A percentile compares a stretch with the other conserved stretches of the same genome.
phyloP scores from a whole-genome alignment of 2,329 filamentous ascomycete genomes.

The Stachybotrys echinatus region DNA sequence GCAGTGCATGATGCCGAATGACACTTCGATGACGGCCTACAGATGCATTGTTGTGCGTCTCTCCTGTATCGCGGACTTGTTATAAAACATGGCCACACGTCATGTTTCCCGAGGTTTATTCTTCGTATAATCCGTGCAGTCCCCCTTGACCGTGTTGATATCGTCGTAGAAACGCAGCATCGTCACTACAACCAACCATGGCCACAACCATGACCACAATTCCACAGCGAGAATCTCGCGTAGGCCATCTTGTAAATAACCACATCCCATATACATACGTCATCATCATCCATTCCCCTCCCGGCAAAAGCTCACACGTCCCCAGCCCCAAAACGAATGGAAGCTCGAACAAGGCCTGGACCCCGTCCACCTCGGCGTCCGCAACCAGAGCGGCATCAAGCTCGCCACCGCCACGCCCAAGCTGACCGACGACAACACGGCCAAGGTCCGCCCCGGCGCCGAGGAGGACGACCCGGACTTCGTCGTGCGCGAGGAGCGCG shows the following conservation, averaged over 20 bases:
- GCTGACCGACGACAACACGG: constrained; percentile 22
- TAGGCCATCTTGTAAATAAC: background rate
- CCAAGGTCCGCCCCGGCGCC: constrained; percentile 34
- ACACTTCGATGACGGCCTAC: no score
- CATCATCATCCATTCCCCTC: background rate
- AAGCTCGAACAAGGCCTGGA: constrained; percentile 46
- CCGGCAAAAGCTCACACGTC: background rate
- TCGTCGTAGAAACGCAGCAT: background rate
- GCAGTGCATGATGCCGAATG: no score
- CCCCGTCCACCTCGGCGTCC: constrained; percentile 37
- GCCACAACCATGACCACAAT: background rate
- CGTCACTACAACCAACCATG: background rate
- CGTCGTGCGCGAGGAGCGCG: constrained; percentile 19
- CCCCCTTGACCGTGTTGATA: no score
- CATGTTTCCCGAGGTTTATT: no score
- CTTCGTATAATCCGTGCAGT: no score
- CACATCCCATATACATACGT: background rate
- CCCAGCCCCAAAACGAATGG: constrained; percentile 34
- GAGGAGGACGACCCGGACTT: constrained; percentile 28
- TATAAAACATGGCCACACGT: no score
- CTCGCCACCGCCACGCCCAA: constrained; percentile 21
- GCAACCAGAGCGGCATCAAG: constrained; percentile 37
- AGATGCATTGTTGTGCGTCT: no score
- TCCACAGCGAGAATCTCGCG: background rate
- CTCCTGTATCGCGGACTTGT: no score